Evolutionary conservation across 2,329 filamentous ascomycete genomes (phyloP).

Genomic region (Cercospora canescens): DNA sequence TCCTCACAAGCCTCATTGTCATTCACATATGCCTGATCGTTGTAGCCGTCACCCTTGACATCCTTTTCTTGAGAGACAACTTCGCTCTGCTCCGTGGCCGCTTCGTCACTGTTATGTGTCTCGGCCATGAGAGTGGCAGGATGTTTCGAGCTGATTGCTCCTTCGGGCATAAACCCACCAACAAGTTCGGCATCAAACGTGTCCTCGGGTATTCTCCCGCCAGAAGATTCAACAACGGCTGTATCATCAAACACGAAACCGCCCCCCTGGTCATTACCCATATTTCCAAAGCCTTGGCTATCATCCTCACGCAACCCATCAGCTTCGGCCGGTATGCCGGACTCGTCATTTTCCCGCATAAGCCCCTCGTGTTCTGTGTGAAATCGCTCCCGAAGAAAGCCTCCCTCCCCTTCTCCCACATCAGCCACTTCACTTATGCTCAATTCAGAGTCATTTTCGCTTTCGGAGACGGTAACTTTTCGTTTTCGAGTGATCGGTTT

Average conservation of each 20-base stretch:
- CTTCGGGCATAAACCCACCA: constrained; percentile 11
- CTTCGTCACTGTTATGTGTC: not conserved
- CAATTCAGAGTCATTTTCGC: not conserved
- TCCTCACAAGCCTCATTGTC: not conserved
- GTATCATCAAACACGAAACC: constrained; percentile 27
- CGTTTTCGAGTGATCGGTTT: not conserved
- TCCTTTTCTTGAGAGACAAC: not conserved
- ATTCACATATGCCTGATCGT: not conserved
- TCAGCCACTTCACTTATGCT: not conserved
- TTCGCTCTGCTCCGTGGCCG: not conserved
- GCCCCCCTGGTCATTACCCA: constrained; percentile 22
- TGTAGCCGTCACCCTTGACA: not conserved
- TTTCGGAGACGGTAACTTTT: constrained; percentile 3
- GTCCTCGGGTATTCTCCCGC: constrained; percentile 13
- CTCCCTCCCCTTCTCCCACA: not conserved
- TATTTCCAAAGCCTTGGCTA: constrained; percentile 13
- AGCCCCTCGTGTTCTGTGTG: not conserved
- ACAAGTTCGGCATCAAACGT: not conserved
- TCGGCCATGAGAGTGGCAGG: not conserved
- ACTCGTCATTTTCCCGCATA: not conserved
- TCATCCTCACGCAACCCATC: not conserved
- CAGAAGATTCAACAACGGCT: constrained; percentile 36
- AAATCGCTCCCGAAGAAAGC: not conserved
- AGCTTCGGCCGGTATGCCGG: not conserved
- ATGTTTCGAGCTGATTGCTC: not conserved